Evolutionary conservation across 768 basidiomycete species (phyloP).

Genomic region (Lactarius trivialis): DNA sequence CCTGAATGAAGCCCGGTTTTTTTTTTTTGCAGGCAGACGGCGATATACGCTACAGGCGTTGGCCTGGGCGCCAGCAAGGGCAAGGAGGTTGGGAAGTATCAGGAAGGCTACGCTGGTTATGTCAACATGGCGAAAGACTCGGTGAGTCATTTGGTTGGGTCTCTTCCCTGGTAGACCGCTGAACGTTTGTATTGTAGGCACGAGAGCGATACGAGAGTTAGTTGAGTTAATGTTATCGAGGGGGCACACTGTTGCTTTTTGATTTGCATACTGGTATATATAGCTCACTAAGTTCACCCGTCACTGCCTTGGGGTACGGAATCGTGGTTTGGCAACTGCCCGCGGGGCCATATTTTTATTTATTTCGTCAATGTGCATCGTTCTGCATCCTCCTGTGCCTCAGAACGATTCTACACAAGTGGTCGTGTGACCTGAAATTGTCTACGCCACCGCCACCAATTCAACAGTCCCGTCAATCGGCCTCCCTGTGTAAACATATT

Average conservation of each 20-base stretch:
- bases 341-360: not conserved
- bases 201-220: slow-evolving; percentile 25
- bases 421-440: not conserved
- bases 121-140: slow-evolving; percentile 67
- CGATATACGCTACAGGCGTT: slow-evolving; percentile 81
- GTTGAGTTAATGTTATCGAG: not conserved
- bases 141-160: slow-evolving; percentile 34
- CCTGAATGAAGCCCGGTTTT: slow-evolving; percentile 3
- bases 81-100: slow-evolving; percentile 68
- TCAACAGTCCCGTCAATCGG: not conserved
- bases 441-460: not conserved
- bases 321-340: not conserved
- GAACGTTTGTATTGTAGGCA: slow-evolving; percentile 16
- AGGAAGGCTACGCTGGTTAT: slow-evolving; percentile 64
- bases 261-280: slow-evolving; percentile 5
- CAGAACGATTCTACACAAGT: not conserved
- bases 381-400: not conserved
- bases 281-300: slow-evolving; percentile 3
- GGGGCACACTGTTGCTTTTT: not conserved
- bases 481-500: not conserved
- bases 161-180: not conserved
- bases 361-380: not conserved
- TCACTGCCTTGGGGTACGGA: not conserved
- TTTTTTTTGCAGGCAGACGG: slow-evolving; percentile 64
- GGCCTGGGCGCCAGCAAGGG: slow-evolving; percentile 92